Percentiles rank a stretch among this genome's conserved stretches.
Conservation (phyloP, 371 early-diverging fungal genomes). For the Saksenaea vasiformis region DNA sequence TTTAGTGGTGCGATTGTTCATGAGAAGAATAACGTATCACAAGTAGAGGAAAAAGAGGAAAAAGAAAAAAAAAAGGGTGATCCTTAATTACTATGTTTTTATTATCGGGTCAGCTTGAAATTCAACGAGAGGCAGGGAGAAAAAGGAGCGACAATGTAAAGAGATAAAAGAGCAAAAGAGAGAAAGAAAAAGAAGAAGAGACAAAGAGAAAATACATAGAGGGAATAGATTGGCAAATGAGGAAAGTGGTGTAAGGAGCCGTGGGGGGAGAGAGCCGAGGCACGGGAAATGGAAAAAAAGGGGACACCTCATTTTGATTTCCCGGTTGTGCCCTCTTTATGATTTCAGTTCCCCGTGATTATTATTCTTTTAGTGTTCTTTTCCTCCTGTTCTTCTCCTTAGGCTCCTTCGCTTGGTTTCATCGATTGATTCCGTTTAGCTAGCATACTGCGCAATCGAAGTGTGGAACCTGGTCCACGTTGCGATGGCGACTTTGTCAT, state of each 20-base stretch:
- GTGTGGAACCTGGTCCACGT: slow-evolving; percentile 39
- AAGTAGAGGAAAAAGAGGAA: neutral
- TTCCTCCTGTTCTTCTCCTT: neutral
- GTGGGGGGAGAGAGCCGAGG: neutral
- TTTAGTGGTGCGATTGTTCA: slow-evolving; percentile 7
- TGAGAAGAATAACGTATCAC: neutral
- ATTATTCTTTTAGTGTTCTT: neutral
- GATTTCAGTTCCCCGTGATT: neutral
- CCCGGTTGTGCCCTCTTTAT: neutral
- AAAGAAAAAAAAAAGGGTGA: slow-evolving; percentile 7
- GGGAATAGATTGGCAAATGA: neutral
- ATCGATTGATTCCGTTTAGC: slow-evolving; percentile 22
- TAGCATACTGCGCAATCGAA: slow-evolving; percentile 37
- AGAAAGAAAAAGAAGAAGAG: slow-evolving; percentile 8
- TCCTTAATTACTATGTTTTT: neutral
- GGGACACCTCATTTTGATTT: neutral
- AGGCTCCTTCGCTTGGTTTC: neutral
- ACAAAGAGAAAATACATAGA: slow-evolving; percentile 1
- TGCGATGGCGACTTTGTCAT: slow-evolving; percentile 26
- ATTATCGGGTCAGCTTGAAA: neutral
- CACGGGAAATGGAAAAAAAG: slow-evolving; percentile 6
- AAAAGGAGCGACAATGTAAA: slow-evolving; percentile 7
- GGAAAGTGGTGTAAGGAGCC: slow-evolving; percentile 8
- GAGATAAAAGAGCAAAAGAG: slow-evolving; percentile 2
- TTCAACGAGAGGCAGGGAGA: slow-evolving; percentile 7